Percentiles rank a stretch among this genome's conserved stretches.
These are phyloP conservation scores for Kluyveromyces marxianus DNA, from an alignment of 1,139 yeast species.

Conservation along the genomic window DNA sequence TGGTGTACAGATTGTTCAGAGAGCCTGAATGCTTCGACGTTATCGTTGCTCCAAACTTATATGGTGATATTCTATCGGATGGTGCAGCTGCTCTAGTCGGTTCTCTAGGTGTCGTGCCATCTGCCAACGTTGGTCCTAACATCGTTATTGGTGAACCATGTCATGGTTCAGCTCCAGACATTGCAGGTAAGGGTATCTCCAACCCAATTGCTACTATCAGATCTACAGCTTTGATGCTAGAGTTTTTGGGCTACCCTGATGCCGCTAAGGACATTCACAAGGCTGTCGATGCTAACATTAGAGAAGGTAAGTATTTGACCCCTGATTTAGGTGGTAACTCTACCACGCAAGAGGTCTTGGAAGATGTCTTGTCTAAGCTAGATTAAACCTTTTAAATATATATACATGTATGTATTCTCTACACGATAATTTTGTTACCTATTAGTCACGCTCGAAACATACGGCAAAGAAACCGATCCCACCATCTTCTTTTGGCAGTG, in stretches of 20 bases:
- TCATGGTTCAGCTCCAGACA: conserved; percentile 98
- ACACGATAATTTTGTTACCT: neutral
- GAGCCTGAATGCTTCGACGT: conserved; percentile 97
- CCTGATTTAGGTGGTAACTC: conserved; percentile 94
- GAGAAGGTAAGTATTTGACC: conserved; percentile 73
- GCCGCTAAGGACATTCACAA: conserved; percentile 89
- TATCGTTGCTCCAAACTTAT: conserved; percentile 95
- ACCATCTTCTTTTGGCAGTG: conserved; percentile 81
- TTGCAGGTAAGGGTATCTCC: conserved; percentile 89
- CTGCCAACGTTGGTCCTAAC: conserved; percentile 93
- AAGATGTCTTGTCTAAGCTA: conserved; percentile 48
- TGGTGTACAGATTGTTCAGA: conserved; percentile 98
- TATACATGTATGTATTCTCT: conserved; percentile 1
- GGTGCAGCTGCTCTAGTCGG: conserved; percentile 99
- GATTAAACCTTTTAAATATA: conserved; percentile 4
- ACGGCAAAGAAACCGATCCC: conserved; percentile 97
- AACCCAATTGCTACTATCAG: conserved; percentile 98
- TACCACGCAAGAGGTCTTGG: conserved; percentile 76
- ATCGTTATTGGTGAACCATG: conserved; percentile 99
- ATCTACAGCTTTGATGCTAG: conserved; percentile 95
- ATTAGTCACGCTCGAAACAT: conserved; percentile 30
- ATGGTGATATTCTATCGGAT: conserved; percentile 94
- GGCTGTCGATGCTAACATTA: conserved; percentile 90
- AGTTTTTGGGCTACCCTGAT: conserved; percentile 84
- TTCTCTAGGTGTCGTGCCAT: conserved; percentile 95